Percentiles rank a stretch among this genome's conserved stretches.
phyloP scores from a whole-genome alignment of 2,329 filamentous ascomycete genomes.

The Eutypa lata region DNA sequence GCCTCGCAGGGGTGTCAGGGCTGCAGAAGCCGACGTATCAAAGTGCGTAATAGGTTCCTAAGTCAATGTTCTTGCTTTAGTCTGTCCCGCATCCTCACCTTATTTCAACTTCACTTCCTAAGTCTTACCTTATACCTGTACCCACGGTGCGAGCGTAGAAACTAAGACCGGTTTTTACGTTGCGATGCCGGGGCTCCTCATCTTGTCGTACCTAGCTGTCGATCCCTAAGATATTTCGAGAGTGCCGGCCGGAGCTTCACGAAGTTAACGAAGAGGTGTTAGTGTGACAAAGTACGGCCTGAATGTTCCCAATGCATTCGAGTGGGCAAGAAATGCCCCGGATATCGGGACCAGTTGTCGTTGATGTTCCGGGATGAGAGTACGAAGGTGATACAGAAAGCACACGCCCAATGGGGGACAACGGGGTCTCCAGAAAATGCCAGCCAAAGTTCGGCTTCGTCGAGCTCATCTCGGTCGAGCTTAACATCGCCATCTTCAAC shows the following conservation, averaged over 20 bases:
- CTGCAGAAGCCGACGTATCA: slow-evolving; percentile 53
- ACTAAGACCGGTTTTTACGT: not conserved
- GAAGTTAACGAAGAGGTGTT: slow-evolving; percentile 11
- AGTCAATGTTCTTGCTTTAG: not conserved
- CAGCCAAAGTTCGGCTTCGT: slow-evolving; percentile 20
- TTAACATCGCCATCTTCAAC: slow-evolving; percentile 7
- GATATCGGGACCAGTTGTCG: slow-evolving; percentile 62
- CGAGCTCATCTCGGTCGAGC: slow-evolving; percentile 9
- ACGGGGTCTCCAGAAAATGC: slow-evolving; percentile 25
- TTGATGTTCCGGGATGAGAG: slow-evolving; percentile 67
- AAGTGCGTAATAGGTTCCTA: slow-evolving; percentile 37
- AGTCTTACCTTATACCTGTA: not conserved
- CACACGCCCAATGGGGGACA: slow-evolving; percentile 49
- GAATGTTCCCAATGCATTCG: slow-evolving; percentile 62
- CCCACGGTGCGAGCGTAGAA: slow-evolving; percentile 1
- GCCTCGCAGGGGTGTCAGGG: slow-evolving; percentile 53
- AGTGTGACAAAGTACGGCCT: slow-evolving; percentile 61
- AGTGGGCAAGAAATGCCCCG: slow-evolving; percentile 57
- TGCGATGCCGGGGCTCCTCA: not conserved
- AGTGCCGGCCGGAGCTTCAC: slow-evolving; percentile 7
- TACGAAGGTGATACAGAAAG: slow-evolving; percentile 58
- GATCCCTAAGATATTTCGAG: slow-evolving; percentile 4
- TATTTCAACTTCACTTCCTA: slow-evolving; percentile 1
- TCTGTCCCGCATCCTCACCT: slow-evolving; percentile 2
- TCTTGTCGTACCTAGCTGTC: not conserved